Conservation (phyloP, 352 stramenopile genomes). For the Phytophthora pistaciae region DNA sequence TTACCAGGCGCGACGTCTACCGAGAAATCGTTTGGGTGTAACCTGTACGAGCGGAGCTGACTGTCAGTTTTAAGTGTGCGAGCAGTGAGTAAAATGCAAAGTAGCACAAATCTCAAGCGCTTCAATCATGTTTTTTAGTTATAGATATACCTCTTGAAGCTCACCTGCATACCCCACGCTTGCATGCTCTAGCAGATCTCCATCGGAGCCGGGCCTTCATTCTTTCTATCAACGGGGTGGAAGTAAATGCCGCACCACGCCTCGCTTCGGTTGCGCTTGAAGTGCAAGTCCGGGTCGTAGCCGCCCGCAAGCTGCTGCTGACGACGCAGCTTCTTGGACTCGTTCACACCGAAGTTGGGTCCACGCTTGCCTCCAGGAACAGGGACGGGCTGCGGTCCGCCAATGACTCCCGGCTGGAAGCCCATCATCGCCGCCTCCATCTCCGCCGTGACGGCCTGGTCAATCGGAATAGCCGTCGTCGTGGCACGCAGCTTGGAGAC, state of each 20-base stretch:
- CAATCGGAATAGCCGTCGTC: conserved; percentile 86
- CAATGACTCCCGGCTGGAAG: conserved; percentile 80
- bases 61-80: too few species aligned
- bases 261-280: conserved; percentile 83
- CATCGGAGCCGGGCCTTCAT: conserved; percentile 43
- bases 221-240: conserved; percentile 48
- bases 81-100: too few species aligned
- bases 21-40: conserved; percentile 51
- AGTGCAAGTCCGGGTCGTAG: conserved; percentile 81
- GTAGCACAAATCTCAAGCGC: not conserved
- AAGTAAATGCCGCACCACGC: conserved; percentile 87
- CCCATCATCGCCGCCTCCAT: conserved; percentile 92
- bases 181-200: conserved; percentile 53
- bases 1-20: conserved; percentile 26
- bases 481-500: conserved; percentile 77
- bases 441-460: conserved; percentile 87
- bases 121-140: conserved; percentile 4
- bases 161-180: not conserved
- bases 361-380: conserved; percentile 85
- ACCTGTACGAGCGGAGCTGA: not conserved
- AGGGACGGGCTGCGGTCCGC: conserved; percentile 76
- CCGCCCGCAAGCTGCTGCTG: conserved; percentile 84
- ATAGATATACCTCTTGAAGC: conserved; percentile 22
- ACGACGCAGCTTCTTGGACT: conserved; percentile 81
- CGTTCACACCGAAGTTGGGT: conserved; percentile 80